Conservation (phyloP, 2,329 filamentous ascomycete species). For the Fusarium redolens region DNA sequence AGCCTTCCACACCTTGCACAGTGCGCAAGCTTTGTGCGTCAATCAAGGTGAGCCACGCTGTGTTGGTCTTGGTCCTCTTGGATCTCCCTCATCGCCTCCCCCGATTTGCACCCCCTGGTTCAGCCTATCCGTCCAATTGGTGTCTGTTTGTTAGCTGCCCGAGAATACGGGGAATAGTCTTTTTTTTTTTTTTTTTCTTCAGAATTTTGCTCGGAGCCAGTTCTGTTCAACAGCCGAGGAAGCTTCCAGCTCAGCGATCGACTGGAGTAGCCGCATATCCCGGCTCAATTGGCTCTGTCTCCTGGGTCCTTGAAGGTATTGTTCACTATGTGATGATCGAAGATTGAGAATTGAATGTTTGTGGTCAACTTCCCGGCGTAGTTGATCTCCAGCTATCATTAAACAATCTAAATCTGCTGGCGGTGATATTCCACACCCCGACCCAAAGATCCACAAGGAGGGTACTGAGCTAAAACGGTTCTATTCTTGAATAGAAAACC, state of each 20-base stretch:
- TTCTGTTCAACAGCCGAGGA: constrained; percentile 13
- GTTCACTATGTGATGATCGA: constrained; percentile 18
- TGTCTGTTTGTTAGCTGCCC: constrained; percentile 20
- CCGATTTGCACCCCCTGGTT: constrained; percentile 34
- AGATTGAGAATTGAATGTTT: constrained; percentile 12
- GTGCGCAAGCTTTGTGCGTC: constrained; percentile 12
- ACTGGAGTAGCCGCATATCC: background rate
- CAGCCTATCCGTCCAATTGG: constrained; percentile 37
- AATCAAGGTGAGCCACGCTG: constrained; percentile 29
- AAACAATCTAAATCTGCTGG: constrained; percentile 18
- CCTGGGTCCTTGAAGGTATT: background rate
- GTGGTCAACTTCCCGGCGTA: constrained; percentile 28
- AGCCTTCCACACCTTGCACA: constrained; percentile 29
- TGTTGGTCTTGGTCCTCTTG: constrained; percentile 37
- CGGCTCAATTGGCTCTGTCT: background rate
- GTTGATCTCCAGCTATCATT: background rate
- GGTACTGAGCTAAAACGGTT: constrained; percentile 40
- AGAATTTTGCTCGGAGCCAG: constrained; percentile 8
- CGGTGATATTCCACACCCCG: constrained; percentile 29
- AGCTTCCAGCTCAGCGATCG: constrained; percentile 17
- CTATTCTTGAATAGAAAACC: background rate
- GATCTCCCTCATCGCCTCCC: constrained; percentile 35
- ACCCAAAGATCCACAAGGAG: constrained; percentile 38
- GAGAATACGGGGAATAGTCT: constrained; percentile 15
- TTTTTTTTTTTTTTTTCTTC: constrained; percentile 12